Conservation (phyloP, 1,139 yeast genomes). For the Hanseniaspora gamundiae region DNA sequence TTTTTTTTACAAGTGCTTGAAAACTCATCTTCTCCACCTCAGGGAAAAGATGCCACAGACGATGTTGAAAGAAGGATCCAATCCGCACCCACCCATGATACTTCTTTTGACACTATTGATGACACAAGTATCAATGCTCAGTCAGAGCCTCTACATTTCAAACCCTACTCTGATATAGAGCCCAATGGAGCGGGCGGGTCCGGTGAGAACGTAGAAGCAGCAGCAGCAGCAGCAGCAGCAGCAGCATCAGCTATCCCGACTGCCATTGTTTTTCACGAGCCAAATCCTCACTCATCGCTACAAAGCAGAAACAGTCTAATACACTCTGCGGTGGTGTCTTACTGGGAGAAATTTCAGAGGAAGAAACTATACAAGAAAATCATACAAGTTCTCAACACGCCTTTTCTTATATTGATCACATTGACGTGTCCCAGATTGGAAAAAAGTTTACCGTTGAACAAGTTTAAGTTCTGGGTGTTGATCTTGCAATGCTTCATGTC, state of each 20-base stretch:
- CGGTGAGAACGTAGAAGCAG: too few relatives aligned
- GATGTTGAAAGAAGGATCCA: neutral
- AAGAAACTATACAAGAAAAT: slow-evolving; percentile 19
- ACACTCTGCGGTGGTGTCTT: neutral
- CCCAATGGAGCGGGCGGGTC: neutral
- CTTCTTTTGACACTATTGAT: neutral
- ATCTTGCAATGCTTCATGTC: slow-evolving; percentile 14
- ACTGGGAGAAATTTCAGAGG: slow-evolving; percentile 12
- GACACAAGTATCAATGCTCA: neutral
- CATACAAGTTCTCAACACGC: slow-evolving; percentile 29
- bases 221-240: too few relatives aligned
- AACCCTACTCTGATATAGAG: slow-evolving; percentile 2
- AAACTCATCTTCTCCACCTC: neutral
- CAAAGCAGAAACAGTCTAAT: neutral
- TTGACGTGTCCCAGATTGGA: slow-evolving; percentile 39
- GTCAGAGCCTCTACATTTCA: neutral
- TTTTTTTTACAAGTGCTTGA: slow-evolving; percentile 6
- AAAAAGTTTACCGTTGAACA: slow-evolving; percentile 3
- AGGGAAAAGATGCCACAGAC: neutral
- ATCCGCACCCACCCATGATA: neutral
- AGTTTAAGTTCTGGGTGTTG: slow-evolving; percentile 9
- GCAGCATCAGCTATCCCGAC: too few relatives aligned
- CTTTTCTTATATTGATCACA: slow-evolving; percentile 34
- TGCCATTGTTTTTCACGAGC: slow-evolving; percentile 2
- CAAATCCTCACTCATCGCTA: neutral